Conservation (phyloP, 768 basidiomycete genomes). For the Grammothele lineata region DNA sequence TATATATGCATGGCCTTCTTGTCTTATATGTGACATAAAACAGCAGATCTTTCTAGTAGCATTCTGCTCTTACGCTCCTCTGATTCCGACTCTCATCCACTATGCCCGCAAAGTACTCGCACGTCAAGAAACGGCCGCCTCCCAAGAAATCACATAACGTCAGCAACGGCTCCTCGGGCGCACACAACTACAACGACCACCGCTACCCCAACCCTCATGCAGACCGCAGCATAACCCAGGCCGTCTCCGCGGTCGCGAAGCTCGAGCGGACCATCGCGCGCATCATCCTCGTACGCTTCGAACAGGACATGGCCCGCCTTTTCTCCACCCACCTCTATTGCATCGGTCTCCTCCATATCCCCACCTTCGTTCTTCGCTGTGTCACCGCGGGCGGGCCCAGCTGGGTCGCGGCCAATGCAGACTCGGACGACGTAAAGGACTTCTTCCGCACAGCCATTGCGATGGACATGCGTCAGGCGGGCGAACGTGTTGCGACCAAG, state of each 20-base stretch:
- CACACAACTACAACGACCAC: conserved; percentile 24
- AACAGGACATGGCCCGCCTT: conserved; percentile 71
- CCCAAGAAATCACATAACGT: conserved; percentile 34
- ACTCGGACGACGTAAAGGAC: conserved; percentile 68
- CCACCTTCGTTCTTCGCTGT: conserved; percentile 64
- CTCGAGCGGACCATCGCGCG: conserved; percentile 67
- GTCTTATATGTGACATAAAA: no score
- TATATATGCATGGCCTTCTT: no score
- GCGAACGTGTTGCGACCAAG: conserved; percentile 76
- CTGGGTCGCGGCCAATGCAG: conserved; percentile 66
- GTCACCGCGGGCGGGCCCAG: conserved; percentile 56
- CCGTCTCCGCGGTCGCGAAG: conserved; percentile 58
- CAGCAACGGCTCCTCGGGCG: neutral
- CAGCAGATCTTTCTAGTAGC: no score
- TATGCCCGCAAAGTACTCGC: conserved; percentile 73
- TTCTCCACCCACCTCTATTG: conserved; percentile 68
- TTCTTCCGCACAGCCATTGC: conserved; percentile 65
- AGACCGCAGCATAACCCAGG: conserved; percentile 51
- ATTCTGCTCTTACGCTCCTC: no score
- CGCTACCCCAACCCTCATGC: conserved; percentile 41
- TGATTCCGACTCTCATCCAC: no score
- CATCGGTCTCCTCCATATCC: conserved; percentile 61
- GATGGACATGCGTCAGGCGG: conserved; percentile 77
- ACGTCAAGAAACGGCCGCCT: conserved; percentile 62
- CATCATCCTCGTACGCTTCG: conserved; percentile 63